Conservation (phyloP, 2,329 filamentous ascomycete species). For the Alternaria metachromatica region DNA sequence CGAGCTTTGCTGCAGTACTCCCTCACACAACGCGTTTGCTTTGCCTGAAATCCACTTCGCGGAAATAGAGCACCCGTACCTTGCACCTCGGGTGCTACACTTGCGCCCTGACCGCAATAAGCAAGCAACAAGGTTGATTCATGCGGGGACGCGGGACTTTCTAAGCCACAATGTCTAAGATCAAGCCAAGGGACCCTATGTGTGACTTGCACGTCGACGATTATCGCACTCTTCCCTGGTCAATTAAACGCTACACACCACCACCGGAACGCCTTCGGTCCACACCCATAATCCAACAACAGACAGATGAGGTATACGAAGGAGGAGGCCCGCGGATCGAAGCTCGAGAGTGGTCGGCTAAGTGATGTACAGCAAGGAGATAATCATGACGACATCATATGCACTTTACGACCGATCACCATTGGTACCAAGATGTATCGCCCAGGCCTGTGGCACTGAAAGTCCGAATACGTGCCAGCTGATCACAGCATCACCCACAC, state of each 20-base stretch:
- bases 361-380: background rate
- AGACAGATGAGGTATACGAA: background rate
- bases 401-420: background rate
- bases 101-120: background rate
- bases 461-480: background rate
- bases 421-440: background rate
- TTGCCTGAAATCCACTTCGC: background rate
- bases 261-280: background rate
- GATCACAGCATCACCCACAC: background rate
- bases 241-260: background rate
- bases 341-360: background rate
- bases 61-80: constrained; percentile 6
- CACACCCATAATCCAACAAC: background rate
- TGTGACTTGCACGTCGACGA: background rate
- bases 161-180: background rate
- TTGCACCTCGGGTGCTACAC: constrained; percentile 12
- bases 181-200: background rate
- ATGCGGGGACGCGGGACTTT: constrained; percentile 7
- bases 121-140: constrained; percentile 1
- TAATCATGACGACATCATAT: background rate
- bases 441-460: background rate
- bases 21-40: constrained; percentile 1
- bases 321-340: background rate
- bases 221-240: background rate
- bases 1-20: background rate